phyloP scores from a whole-genome alignment of 2,329 filamentous ascomycete genomes.

The Fusarium agapanthi region DNA sequence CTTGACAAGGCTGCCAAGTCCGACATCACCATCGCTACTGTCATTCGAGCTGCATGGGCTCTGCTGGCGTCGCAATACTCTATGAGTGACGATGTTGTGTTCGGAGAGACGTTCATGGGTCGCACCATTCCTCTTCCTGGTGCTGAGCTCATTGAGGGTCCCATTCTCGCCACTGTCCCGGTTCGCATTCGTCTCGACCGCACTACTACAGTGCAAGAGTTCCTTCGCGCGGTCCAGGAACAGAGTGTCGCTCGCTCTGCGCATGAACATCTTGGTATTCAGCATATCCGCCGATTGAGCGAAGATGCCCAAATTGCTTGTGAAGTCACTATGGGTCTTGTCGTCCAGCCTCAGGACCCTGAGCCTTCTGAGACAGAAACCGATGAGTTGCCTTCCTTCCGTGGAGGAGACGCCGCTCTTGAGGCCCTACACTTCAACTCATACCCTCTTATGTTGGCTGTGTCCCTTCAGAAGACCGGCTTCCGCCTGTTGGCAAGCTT shows the following conservation, averaged over 20 bases:
- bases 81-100: constrained; percentile 43
- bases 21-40: constrained; percentile 36
- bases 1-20: constrained; percentile 32
- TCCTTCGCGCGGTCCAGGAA: constrained; percentile 42
- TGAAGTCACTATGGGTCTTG: constrained; percentile 62
- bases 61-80: constrained; percentile 40
- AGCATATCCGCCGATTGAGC: constrained; percentile 54
- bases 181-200: constrained; percentile 38
- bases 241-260: constrained; percentile 39
- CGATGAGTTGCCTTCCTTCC: constrained; percentile 52
- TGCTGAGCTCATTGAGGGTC: constrained; percentile 44
- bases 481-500: constrained; percentile 69
- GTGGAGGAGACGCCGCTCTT: constrained; percentile 63
- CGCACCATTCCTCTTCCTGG: constrained; percentile 41
- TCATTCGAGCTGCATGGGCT: constrained; percentile 44
- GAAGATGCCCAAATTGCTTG: constrained; percentile 61
- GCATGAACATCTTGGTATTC: constrained; percentile 46
- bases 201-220: constrained; percentile 33
- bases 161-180: constrained; percentile 41
- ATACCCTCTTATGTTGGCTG: constrained; percentile 71
- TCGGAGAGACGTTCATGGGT: constrained; percentile 45
- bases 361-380: constrained; percentile 5
- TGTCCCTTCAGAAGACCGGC: constrained; percentile 61
- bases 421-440: constrained; percentile 66
- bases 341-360: constrained; percentile 56